Conservation (phyloP, 225 moss, liverwort and hornwort species). For the Polytrichum formosum region DNA sequence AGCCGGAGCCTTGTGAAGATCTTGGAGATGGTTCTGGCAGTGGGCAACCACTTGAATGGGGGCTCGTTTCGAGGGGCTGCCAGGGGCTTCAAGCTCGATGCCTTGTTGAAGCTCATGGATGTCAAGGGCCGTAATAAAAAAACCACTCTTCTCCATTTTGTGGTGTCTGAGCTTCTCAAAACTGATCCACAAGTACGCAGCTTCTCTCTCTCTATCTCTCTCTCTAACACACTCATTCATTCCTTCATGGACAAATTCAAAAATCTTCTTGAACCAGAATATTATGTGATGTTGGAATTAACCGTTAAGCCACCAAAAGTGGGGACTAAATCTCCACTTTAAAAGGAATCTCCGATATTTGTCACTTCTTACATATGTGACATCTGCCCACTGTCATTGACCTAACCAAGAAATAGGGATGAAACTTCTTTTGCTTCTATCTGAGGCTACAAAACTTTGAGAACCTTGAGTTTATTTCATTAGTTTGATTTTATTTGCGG, state of each 20-base stretch:
- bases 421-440: no score
- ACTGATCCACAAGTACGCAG: conserved; percentile 49
- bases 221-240: not conserved
- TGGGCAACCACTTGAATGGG: conserved; percentile 85
- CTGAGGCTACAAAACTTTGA: no score
- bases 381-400: no score
- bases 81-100: conserved; percentile 78
- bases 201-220: no score
- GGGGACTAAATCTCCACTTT: no score
- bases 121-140: conserved; percentile 76
- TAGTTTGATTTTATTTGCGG: not conserved
- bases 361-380: no score
- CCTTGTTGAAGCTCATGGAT: conserved; percentile 86
- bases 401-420: no score
- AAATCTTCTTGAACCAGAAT: no score
- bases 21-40: conserved; percentile 83
- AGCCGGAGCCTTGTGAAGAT: conserved; percentile 80
- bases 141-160: conserved; percentile 84
- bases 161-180: conserved; percentile 69
- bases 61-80: conserved; percentile 84
- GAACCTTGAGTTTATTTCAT: no score
- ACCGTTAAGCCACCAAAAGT: no score
- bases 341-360: no score
- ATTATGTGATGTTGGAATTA: no score
- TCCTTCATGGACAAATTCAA: not conserved